phyloP scores from a whole-genome alignment of 257 asterid species.

The Plantago ovata region DNA sequence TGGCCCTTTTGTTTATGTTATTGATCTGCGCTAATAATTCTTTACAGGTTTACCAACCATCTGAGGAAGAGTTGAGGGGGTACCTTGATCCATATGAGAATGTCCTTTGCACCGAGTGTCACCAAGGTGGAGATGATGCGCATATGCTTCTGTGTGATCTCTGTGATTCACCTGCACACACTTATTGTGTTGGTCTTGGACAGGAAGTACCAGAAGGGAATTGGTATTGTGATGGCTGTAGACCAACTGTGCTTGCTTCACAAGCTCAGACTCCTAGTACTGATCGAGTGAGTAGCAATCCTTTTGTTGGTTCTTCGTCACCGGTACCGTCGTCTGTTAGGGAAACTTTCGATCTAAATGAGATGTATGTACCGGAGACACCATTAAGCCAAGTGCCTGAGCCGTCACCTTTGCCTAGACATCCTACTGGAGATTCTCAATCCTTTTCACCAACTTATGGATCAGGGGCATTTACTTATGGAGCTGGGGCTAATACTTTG shows the following conservation, averaged over 20 bases:
- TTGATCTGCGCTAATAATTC: constrained; percentile 1
- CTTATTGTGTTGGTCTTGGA: constrained; percentile 86
- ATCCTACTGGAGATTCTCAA: constrained; percentile 42
- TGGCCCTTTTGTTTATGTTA: constrained; percentile 1
- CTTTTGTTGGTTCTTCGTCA: constrained; percentile 30
- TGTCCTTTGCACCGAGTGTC: constrained; percentile 77
- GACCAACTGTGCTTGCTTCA: constrained; percentile 65
- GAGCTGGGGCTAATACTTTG: constrained; percentile 58
- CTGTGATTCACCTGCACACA: constrained; percentile 94
- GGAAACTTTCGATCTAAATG: constrained; percentile 77
- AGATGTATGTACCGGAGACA: constrained; percentile 74
- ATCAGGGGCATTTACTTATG: constrained; percentile 45
- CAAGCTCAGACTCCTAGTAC: constrained; percentile 40
- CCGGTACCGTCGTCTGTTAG: constrained; percentile 39
- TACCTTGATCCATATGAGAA: constrained; percentile 78
- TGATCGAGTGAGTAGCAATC: constrained; percentile 32
- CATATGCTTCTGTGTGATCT: constrained; percentile 91
- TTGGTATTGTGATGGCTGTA: constrained; percentile 95
- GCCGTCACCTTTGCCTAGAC: constrained; percentile 44
- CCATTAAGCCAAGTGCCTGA: constrained; percentile 45
- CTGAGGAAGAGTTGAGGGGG: constrained; percentile 91
- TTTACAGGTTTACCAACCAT: constrained; percentile 86
- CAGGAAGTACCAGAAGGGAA: constrained; percentile 89
- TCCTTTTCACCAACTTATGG: constrained; percentile 54
- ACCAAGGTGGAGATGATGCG: constrained; percentile 83